Percentiles rank a stretch among this genome's conserved stretches.
Conservation (phyloP, 164 flowering plant genomes). For the Stephania japonica region DNA sequence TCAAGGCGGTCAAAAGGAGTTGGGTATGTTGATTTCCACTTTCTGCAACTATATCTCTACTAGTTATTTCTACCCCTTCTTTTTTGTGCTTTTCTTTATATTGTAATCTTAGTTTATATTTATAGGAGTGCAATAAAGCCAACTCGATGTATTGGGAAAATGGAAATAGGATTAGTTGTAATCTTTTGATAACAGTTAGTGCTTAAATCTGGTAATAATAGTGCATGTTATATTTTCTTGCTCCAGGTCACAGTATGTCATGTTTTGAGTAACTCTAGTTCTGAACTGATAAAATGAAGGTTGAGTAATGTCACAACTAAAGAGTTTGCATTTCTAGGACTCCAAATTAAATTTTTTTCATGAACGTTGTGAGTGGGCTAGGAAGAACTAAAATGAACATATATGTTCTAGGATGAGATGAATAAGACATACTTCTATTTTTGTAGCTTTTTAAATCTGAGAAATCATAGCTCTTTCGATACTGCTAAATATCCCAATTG, state of each 20-base stretch:
- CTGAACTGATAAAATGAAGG: not conserved
- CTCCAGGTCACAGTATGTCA: not conserved
- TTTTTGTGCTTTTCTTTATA: not conserved
- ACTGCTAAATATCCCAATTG: too few relatives aligned
- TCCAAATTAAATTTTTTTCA: not conserved
- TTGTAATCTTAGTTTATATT: not conserved
- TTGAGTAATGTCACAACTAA: not conserved
- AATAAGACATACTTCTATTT: too few relatives aligned
- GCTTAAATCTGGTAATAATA: not conserved
- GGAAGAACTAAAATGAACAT: not conserved
- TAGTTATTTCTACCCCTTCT: not conserved
- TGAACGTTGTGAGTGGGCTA: not conserved
- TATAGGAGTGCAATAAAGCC: not conserved
- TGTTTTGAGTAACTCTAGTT: not conserved
- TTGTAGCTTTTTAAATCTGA: too few relatives aligned
- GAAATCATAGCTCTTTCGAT: too few relatives aligned
- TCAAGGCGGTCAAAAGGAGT: conserved; percentile 98
- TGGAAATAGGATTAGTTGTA: too few relatives aligned
- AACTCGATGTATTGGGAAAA: too few relatives aligned
- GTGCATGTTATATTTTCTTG: not conserved
- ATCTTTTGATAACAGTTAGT: not conserved
- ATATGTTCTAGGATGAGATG: too few relatives aligned
- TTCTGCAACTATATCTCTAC: not conserved
- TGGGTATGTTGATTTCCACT: conserved; percentile 53
- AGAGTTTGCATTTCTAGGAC: not conserved